phyloP scores from a whole-genome alignment of 768 basidiomycete species.

The Pleurotus cornucopiae region DNA sequence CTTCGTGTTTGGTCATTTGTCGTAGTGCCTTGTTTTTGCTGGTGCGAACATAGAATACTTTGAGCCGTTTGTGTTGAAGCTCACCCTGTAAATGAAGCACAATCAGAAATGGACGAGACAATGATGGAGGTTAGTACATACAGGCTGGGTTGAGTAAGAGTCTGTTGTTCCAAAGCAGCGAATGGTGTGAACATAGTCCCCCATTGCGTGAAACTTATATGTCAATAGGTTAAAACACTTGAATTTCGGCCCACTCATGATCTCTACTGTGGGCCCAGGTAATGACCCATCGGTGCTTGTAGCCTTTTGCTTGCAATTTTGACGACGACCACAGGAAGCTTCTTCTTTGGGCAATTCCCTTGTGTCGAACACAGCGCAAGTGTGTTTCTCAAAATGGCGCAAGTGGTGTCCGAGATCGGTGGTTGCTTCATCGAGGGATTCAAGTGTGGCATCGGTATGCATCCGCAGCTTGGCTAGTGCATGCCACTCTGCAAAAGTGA shows the following conservation, averaged over 20 bases:
- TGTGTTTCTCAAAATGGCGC: slow-evolving; percentile 24
- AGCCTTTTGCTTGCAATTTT: too few species aligned
- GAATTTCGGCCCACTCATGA: neutral
- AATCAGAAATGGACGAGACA: too few species aligned
- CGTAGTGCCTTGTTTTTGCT: slow-evolving; percentile 21
- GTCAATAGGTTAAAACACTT: slow-evolving; percentile 6
- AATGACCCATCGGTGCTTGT: too few species aligned
- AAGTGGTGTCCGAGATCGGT: slow-evolving; percentile 22
- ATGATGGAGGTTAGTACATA: neutral
- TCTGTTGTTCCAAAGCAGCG: slow-evolving; percentile 10
- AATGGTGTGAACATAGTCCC: slow-evolving; percentile 1
- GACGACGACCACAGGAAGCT: neutral
- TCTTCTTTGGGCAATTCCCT: neutral
- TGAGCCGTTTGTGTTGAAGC: slow-evolving; percentile 25
- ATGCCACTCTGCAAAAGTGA: too few species aligned
- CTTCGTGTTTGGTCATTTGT: slow-evolving; percentile 20
- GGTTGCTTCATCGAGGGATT: slow-evolving; percentile 21
- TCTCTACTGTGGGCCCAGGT: too few species aligned
- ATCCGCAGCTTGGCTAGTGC: slow-evolving; percentile 15
- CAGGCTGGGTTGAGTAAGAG: slow-evolving; percentile 8
- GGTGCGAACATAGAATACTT: slow-evolving; percentile 23
- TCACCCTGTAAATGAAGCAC: slow-evolving; percentile 24
- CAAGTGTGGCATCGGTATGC: slow-evolving; percentile 23
- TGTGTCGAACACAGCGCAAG: slow-evolving; percentile 15
- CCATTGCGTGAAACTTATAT: slow-evolving; percentile 11